A percentile compares a stretch with the other conserved stretches of the same genome.
Evolutionary conservation across 1,284 basidiomycete species (phyloP).

Genomic region (Schizopora paradoxa): DNA sequence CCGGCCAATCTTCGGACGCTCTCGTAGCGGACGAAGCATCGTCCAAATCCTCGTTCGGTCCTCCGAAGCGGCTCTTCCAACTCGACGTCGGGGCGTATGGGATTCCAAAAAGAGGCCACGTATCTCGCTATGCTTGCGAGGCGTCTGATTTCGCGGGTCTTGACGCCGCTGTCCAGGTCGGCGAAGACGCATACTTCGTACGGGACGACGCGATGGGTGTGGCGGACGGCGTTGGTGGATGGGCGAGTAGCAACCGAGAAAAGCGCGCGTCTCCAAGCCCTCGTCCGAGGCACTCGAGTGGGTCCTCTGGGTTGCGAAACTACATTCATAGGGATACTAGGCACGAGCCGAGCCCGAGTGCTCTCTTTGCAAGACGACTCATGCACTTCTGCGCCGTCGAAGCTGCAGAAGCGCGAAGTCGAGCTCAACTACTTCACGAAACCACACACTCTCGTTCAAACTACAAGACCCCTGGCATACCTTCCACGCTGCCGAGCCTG

Average conservation of each 20-base stretch:
- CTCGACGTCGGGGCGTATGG: conserved; percentile 73
- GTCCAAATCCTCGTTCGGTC: neutral
- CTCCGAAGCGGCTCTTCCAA: conserved; percentile 35
- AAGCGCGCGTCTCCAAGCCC: conserved; percentile 24
- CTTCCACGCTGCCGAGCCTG: conserved; percentile 5
- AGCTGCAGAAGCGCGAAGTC: conserved; percentile 22
- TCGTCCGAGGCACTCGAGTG: conserved; percentile 5
- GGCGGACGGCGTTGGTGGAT: conserved; percentile 87
- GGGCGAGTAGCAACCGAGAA: conserved; percentile 44
- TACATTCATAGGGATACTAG: conserved; percentile 18
- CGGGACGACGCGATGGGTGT: conserved; percentile 80
- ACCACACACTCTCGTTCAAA: conserved; percentile 6
- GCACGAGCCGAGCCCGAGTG: conserved; percentile 53
- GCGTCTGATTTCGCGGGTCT: conserved; percentile 29
- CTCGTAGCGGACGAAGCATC: neutral
- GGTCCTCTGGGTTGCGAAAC: too few relatives aligned
- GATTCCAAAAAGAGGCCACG: conserved; percentile 41
- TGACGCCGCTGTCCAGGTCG: conserved; percentile 63
- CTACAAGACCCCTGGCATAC: too few relatives aligned
- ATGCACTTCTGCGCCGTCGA: conserved; percentile 80
- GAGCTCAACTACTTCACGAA: neutral
- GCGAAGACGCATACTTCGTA: conserved; percentile 85
- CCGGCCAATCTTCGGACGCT: neutral
- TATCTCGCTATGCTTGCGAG: conserved; percentile 35
- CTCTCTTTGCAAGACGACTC: conserved; percentile 76